Percentiles rank a stretch among this genome's conserved stretches.
phyloP scores from a whole-genome alignment of 352 stramenopile species.

The Blastocystis hominis region DNA sequence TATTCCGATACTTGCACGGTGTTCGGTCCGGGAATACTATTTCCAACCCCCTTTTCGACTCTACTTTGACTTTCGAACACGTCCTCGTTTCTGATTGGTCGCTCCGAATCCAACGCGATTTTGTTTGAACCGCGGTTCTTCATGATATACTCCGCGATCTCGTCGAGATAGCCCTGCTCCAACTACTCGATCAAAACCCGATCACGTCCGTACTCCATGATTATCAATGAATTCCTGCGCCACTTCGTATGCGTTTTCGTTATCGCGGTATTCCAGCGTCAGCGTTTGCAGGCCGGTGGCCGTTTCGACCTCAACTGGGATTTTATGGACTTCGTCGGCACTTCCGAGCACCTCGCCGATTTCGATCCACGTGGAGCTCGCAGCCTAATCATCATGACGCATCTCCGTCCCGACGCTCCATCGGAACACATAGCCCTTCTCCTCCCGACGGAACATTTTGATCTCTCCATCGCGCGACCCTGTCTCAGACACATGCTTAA shows the following conservation, averaged over 20 bases:
- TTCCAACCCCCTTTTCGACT: not conserved
- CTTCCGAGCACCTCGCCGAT: constrained; percentile 15
- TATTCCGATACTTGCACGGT: not conserved
- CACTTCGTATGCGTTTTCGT: constrained; percentile 25
- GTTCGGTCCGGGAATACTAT: constrained; percentile 14
- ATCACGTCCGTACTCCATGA: not conserved
- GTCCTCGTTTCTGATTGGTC: not conserved
- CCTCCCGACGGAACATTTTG: not conserved
- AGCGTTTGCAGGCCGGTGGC: not conserved
- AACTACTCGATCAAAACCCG: not conserved
- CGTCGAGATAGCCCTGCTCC: constrained; percentile 36
- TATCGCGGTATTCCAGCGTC: not conserved
- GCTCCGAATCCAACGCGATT: not conserved
- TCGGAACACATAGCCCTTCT: not conserved
- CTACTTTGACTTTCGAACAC: not conserved
- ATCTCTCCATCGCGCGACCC: constrained; percentile 4
- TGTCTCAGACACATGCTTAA: not conserved
- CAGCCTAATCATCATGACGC: not conserved
- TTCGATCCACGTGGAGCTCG: constrained; percentile 34
- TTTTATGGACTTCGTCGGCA: not conserved
- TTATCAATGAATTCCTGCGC: constrained; percentile 39
- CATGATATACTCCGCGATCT: constrained; percentile 35
- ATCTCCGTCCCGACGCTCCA: not conserved
- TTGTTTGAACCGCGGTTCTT: constrained; percentile 7
- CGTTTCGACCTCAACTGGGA: constrained; percentile 40